phyloP scores from a whole-genome alignment of 441 rosid species.

The Arabidopsis hybrid region DNA sequence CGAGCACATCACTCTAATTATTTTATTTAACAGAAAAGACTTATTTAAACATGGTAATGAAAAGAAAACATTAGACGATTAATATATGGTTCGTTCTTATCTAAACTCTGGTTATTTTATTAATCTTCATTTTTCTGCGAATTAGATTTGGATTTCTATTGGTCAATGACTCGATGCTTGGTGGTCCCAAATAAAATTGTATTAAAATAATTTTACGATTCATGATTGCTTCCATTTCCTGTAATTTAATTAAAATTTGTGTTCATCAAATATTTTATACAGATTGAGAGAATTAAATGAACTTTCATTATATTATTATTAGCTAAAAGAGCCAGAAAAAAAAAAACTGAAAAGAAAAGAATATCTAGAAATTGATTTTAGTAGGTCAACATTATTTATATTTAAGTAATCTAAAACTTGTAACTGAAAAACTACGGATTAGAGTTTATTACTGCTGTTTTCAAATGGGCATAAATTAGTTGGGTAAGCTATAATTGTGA shows the following conservation, averaged over 20 bases:
- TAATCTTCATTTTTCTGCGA: constrained; percentile 33
- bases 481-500: constrained; percentile 37
- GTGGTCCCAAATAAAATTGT: constrained; percentile 55
- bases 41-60: constrained; percentile 17
- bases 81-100: constrained; percentile 56
- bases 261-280: neutral
- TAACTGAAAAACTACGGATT: no score
- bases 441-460: neutral
- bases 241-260: constrained; percentile 13
- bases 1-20: constrained; percentile 54
- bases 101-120: constrained; percentile 45
- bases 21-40: constrained; percentile 30
- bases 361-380: neutral
- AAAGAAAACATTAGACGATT: constrained; percentile 25
- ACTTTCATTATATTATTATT: neutral
- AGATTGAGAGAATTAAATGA: neutral
- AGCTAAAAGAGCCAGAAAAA: constrained; percentile 9
- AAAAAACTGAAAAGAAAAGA: neutral
- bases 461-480: constrained; percentile 22
- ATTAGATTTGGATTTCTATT: constrained; percentile 45
- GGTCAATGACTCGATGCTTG: constrained; percentile 51
- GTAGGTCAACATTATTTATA: neutral
- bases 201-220: constrained; percentile 23
- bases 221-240: constrained; percentile 37
- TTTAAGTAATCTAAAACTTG: no score